Evolutionary conservation across 2,329 filamentous ascomycete species (phyloP), one percentile per base, ranked within the genome.

Genomic region (Aspergillus costaricaensis): DNA sequence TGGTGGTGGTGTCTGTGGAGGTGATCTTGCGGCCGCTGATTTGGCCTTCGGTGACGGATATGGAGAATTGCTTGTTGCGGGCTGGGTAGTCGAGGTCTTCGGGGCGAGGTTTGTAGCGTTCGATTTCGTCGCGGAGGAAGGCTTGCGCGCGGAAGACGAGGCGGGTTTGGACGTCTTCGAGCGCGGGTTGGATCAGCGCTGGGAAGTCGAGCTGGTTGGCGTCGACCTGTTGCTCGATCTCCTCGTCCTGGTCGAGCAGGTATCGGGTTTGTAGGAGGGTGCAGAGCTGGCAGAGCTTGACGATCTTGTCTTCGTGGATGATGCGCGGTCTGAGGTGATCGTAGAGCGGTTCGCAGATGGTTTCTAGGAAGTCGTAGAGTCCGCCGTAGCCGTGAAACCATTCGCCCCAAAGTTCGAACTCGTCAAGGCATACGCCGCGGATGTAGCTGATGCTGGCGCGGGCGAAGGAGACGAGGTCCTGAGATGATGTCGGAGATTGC

Each of bases 151-250:
- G 80, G 74, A 89, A 90, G 5, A 89, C 86, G 2, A 90, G 80
- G 55, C 87, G 80, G 6, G 85, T 87, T 69, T 90, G 87, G 1
- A 86, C 85, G 71, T 90, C 87, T 75, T 89, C 82, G n/a, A 90
- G 73, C 5, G 85, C 86, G 19, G 87, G 85, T 58, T 87, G 85
- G 9, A 89, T 85, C 43, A 90, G 72, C 44, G 78, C 69, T 2
- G 84, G 82, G 67, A 90, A 90, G 69, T 89, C 85, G 17, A 90
- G 79, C 62, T 85, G 82, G 57, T 79, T 81, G 12, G 77, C 73
- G 61, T 85, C 83, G 0, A 67, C 63, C 27, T 80, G 79, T 30
- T 80, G 79, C 56, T 83, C 82, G 5, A 75, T 71, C 41, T 84
- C 83, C 44, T 85, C 81, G 43, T 87, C 84, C 44, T 80, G 79